phyloP scores from a whole-genome alignment of 139 green algal species.

The Prasinococcaceae sp. region DNA sequence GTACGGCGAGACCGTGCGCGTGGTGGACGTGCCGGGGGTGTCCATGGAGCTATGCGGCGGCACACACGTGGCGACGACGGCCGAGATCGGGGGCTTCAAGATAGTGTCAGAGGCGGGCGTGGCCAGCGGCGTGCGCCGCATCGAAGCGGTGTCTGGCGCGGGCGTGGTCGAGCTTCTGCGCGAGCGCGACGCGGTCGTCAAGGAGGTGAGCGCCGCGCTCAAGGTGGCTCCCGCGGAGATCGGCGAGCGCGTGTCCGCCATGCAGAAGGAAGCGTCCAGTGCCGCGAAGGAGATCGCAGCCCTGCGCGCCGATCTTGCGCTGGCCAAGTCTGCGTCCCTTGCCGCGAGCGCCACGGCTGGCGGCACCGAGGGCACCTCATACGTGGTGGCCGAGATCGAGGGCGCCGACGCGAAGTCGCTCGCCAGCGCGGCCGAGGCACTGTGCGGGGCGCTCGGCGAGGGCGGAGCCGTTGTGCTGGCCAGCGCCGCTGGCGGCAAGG shows the following conservation, averaged over 20 bases:
- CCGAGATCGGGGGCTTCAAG: slow-evolving; percentile 66
- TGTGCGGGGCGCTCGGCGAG: slow-evolving; percentile 47
- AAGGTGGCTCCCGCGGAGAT: slow-evolving; percentile 32
- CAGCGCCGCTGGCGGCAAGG: slow-evolving; percentile 31
- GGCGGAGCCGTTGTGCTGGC: slow-evolving; percentile 57
- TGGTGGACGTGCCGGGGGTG: slow-evolving; percentile 62
- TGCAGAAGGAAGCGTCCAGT: slow-evolving; percentile 48
- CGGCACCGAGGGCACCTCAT: slow-evolving; percentile 28
- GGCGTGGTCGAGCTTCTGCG: slow-evolving; percentile 58
- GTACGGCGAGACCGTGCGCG: slow-evolving; percentile 73
- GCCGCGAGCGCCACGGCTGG: slow-evolving; percentile 28
- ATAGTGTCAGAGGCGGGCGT: slow-evolving; percentile 69
- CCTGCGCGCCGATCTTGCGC: slow-evolving; percentile 46
- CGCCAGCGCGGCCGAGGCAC: slow-evolving; percentile 38
- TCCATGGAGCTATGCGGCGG: slow-evolving; percentile 65
- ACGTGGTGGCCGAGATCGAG: slow-evolving; percentile 58
- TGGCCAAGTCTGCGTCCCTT: slow-evolving; percentile 41
- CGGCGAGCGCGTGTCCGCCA: slow-evolving; percentile 12
- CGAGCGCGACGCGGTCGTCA: slow-evolving; percentile 41
- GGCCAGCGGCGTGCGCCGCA: slow-evolving; percentile 61
- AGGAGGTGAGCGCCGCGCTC: slow-evolving; percentile 27
- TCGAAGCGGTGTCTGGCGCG: slow-evolving; percentile 73
- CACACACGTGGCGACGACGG: slow-evolving; percentile 52
- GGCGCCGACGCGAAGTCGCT: slow-evolving; percentile 51
- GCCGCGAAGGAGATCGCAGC: slow-evolving; percentile 45